Conservation (phyloP, 2,329 filamentous ascomycete genomes). For the Cyphellophora attinorum region DNA sequence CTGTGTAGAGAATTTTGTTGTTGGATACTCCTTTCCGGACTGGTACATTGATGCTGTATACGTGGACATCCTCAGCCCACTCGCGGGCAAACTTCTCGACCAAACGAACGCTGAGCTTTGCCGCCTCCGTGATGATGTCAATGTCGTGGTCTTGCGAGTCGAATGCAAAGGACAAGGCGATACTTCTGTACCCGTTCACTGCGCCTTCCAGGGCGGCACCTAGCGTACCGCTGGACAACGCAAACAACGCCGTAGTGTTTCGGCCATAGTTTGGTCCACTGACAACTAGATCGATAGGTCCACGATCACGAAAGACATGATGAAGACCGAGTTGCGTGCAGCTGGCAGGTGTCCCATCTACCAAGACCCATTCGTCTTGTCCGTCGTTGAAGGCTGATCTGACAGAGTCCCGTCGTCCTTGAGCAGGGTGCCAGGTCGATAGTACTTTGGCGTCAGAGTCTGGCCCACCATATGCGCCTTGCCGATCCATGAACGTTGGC, state of each 20-base stretch:
- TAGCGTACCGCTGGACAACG: conserved; percentile 66
- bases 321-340: conserved; percentile 75
- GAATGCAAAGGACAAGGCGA: conserved; percentile 87
- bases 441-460: conserved; percentile 75
- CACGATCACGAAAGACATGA: conserved; percentile 65
- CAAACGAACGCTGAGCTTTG: conserved; percentile 61
- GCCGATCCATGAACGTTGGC: conserved; percentile 93
- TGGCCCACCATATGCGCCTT: conserved; percentile 95
- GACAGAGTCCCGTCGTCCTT: conserved; percentile 60
- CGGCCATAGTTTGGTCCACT: conserved; percentile 76
- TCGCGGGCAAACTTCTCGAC: conserved; percentile 69
- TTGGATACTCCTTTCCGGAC: conserved; percentile 64
- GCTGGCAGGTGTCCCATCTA: conserved; percentile 71
- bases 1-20: conserved; percentile 69
- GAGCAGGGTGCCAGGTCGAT: conserved; percentile 55
- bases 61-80: conserved; percentile 64
- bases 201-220: conserved; percentile 71
- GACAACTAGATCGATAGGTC: conserved; percentile 66
- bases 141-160: conserved; percentile 77
- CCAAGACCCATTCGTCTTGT: conserved; percentile 69
- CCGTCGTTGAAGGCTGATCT: conserved; percentile 43
- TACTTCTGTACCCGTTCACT: conserved; percentile 57
- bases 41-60: conserved; percentile 91
- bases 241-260: conserved; percentile 73
- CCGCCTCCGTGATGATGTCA: conserved; percentile 67